These are phyloP conservation scores for Mucor plumbeus DNA, from an alignment of 371 early-diverging fungal species.

Conservation along the genomic window DNA sequence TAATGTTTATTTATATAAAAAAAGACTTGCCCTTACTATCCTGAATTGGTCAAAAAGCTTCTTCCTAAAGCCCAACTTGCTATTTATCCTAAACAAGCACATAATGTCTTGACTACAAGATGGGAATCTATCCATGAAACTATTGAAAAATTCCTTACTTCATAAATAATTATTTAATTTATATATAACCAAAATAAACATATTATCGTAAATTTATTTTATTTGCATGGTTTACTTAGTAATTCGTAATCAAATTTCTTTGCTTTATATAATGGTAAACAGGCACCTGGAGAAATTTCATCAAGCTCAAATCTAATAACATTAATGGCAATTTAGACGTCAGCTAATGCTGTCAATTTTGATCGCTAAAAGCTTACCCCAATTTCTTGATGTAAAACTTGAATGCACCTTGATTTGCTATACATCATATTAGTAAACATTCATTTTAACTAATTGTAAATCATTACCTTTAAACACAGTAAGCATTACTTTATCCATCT, in stretches of 20 bases:
- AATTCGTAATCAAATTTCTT: constrained; percentile 66
- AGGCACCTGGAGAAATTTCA: constrained; percentile 65
- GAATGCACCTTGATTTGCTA: constrained; percentile 61
- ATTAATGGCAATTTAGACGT: neutral
- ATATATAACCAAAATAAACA: neutral
- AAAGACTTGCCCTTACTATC: constrained; percentile 41
- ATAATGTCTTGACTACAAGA: constrained; percentile 39
- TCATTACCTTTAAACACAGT: constrained; percentile 67
- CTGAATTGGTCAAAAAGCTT: constrained; percentile 19
- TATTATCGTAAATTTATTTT: neutral
- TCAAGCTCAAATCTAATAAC: constrained; percentile 57
- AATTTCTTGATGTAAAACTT: constrained; percentile 59
- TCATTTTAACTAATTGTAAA: neutral
- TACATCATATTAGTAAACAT: neutral
- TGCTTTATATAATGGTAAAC: constrained; percentile 52
- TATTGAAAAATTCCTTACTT: constrained; percentile 19
- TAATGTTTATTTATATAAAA: neutral
- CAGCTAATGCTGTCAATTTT: no score
- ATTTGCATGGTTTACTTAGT: constrained; percentile 49
- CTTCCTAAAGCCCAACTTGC: constrained; percentile 36
- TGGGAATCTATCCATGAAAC: constrained; percentile 20
- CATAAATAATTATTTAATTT: neutral
- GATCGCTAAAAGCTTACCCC: constrained; percentile 37
- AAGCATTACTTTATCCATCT: constrained; percentile 70
- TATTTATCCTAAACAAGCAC: constrained; percentile 35